Evolutionary conservation across 2,329 filamentous ascomycete genomes (phyloP).

Genomic region (Ascochyta pisi): DNA sequence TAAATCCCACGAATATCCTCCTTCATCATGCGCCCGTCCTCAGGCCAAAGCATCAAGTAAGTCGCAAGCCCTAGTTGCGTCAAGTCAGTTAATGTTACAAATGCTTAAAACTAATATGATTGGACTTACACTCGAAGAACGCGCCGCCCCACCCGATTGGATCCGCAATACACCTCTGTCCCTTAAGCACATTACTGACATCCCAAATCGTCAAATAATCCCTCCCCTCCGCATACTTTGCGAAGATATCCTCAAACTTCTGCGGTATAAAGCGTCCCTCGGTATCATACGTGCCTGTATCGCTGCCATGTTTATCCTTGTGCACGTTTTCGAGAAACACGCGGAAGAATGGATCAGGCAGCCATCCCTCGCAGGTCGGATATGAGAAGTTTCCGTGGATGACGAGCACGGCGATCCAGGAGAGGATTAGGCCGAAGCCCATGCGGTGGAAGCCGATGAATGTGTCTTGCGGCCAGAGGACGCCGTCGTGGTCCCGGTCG

Average conservation of each 20-base stretch:
- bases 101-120: not conserved
- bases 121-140: constrained; percentile 50
- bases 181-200: constrained; percentile 48
- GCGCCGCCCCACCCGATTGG: constrained; percentile 55
- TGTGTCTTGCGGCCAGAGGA: too few species aligned
- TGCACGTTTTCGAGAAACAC: too few species aligned
- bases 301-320: constrained; percentile 25
- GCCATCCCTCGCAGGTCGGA: too few species aligned
- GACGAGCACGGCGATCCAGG: too few species aligned
- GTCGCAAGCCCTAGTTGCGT: constrained; percentile 49
- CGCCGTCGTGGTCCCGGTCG: too few species aligned
- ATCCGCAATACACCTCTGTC: constrained; percentile 51
- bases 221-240: constrained; percentile 52
- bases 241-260: constrained; percentile 57
- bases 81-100: not conserved
- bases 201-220: constrained; percentile 51
- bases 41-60: constrained; percentile 62
- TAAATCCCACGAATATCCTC: constrained; percentile 62
- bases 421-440: too few species aligned
- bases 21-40: constrained; percentile 63
- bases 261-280: constrained; percentile 56
- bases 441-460: too few species aligned
- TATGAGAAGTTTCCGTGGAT: too few species aligned
- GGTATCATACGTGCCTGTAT: constrained; percentile 52
- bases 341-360: too few species aligned